Percentiles rank a stretch among this genome's conserved stretches.
Evolutionary conservation across 305 asterid genomes (phyloP).

Genomic region (Plantago coronopus): DNA sequence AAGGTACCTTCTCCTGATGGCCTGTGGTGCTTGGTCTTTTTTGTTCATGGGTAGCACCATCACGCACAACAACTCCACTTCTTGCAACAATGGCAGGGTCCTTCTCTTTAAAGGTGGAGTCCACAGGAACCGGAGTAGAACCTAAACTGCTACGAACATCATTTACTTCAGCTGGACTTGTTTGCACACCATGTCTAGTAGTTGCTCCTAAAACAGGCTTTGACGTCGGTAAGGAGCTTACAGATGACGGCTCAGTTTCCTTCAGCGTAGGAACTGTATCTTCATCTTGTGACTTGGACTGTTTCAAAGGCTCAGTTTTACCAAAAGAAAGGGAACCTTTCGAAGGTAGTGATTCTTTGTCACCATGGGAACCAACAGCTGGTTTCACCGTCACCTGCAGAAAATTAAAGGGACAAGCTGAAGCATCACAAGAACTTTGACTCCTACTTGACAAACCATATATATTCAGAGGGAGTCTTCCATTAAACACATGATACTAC

Average conservation of each 20-base stretch:
- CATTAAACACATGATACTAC: not conserved
- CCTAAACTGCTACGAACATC: conserved; percentile 20
- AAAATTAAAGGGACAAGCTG: conserved; percentile 7
- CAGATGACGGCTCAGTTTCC: conserved; percentile 37
- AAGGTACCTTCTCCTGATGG: conserved; percentile 43
- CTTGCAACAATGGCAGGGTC: conserved; percentile 27
- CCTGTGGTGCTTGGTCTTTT: conserved; percentile 30
- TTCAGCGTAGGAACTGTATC: conserved; percentile 31
- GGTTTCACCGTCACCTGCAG: conserved; percentile 74
- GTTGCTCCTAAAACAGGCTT: conserved; percentile 44
- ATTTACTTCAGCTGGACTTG: conserved; percentile 29
- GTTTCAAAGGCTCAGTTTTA: conserved; percentile 38
- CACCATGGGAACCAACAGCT: conserved; percentile 42
- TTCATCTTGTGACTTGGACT: conserved; percentile 37
- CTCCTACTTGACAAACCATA: not conserved
- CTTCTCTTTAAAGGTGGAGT: conserved; percentile 29
- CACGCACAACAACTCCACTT: conserved; percentile 27
- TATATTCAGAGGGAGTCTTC: not conserved
- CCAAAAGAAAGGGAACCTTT: conserved; percentile 39
- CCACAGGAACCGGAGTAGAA: conserved; percentile 27
- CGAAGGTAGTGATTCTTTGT: conserved; percentile 38
- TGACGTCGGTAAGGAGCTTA: conserved; percentile 32
- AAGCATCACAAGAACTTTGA: not conserved
- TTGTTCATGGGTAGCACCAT: conserved; percentile 28
- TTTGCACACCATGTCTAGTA: conserved; percentile 30